Evolutionary conservation across 176 grass and related monocot genomes (phyloP).

Genomic region (Canna indica): DNA sequence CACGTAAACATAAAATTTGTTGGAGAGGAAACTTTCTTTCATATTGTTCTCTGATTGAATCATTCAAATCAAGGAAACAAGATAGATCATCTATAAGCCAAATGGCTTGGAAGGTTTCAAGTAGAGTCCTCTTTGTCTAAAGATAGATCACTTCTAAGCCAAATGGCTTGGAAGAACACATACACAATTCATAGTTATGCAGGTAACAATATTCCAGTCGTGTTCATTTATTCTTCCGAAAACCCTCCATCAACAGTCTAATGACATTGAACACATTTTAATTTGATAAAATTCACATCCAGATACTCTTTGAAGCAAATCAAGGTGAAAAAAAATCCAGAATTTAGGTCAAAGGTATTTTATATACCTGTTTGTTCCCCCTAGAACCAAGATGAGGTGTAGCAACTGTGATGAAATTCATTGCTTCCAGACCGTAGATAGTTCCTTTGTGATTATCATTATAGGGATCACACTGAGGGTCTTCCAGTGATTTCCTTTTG

Average conservation of each 20-base stretch:
- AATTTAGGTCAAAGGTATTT: neutral
- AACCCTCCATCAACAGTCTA: too few species aligned
- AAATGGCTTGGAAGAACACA: too few species aligned
- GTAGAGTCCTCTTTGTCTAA: neutral
- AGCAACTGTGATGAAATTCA: conserved; percentile 87
- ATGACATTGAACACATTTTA: too few species aligned
- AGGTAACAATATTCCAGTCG: too few species aligned
- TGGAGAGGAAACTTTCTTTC: neutral
- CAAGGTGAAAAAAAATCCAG: neutral
- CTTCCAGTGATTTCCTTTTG: conserved; percentile 26
- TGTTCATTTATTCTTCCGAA: too few species aligned
- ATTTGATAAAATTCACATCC: neutral
- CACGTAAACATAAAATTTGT: neutral
- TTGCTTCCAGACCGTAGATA: conserved; percentile 60
- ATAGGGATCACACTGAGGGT: conserved; percentile 14
- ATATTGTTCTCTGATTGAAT: neutral
- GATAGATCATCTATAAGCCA: neutral
- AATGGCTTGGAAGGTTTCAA: neutral
- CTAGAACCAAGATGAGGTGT: conserved; percentile 96
- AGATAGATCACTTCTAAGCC: too few species aligned
- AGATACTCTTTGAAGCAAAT: neutral
- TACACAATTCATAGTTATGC: too few species aligned
- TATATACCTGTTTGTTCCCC: conserved; percentile 81
- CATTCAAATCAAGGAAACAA: neutral
- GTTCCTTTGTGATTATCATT: conserved; percentile 26